Percentiles rank a stretch among this genome's conserved stretches.
These are phyloP conservation scores for Gnetum montanum DNA, from an alignment of 75 land plant species.

Conservation along the genomic window DNA sequence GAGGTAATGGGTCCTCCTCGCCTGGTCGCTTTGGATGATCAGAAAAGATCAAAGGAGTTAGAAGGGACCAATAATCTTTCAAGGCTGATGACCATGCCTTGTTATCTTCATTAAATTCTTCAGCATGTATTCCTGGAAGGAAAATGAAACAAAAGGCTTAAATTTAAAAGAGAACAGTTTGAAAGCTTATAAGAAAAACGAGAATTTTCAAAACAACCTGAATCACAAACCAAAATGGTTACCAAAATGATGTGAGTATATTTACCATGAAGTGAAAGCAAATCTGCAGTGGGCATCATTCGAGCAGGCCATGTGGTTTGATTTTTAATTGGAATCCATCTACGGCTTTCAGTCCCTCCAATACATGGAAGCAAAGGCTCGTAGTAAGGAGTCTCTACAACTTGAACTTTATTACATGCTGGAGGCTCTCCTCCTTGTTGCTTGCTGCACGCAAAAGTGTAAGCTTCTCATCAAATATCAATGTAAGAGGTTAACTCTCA, in stretches of 20 bases:
- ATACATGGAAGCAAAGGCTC: conserved; percentile 46
- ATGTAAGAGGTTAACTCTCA: background rate
- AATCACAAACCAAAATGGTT: no score
- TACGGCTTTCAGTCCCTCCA: conserved; percentile 44
- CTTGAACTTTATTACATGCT: conserved; percentile 47
- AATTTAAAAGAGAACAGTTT: background rate
- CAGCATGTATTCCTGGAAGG: conserved; percentile 44
- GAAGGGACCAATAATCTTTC: conserved; percentile 77
- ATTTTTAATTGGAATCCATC: conserved; percentile 59
- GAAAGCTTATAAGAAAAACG: background rate
- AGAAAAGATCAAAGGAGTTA: conserved; percentile 85
- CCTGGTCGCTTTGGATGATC: conserved; percentile 91
- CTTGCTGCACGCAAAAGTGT: conserved; percentile 26
- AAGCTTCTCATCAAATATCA: background rate
- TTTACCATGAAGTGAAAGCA: conserved; percentile 44
- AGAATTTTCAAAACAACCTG: no score
- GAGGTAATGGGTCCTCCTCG: conserved; percentile 87
- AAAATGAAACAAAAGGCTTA: no score
- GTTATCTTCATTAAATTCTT: conserved; percentile 53
- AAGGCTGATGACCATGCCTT: conserved; percentile 37
- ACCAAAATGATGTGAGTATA: no score
- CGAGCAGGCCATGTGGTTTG: conserved; percentile 49
- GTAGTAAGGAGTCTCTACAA: conserved; percentile 66
- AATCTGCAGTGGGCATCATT: conserved; percentile 26
- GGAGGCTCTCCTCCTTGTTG: conserved; percentile 33